Base-by-base conservation (phyloP, 805 yeast species). In the Komagataella kurtzmanii region DNA sequence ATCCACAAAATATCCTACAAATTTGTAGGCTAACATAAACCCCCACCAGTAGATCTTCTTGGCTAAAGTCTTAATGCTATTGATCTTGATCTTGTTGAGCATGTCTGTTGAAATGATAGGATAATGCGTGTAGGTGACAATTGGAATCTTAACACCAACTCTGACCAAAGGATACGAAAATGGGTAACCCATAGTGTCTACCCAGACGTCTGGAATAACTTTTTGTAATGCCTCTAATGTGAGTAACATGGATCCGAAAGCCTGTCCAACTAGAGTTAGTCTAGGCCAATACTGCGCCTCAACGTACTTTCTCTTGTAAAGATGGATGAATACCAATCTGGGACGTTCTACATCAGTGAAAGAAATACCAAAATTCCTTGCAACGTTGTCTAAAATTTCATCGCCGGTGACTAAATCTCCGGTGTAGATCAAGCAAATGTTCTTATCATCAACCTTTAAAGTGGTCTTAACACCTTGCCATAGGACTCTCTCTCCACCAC, bases 401-500 rank as follows among this genome's bases (percentile, higher is more conserved):
- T 61, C 62, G 2, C 79, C 79, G 21, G 75, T 64, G 4, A 71
- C 70, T 10, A 19, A 18, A 44, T 44, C 46, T 4, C 46, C 46
- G 6, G 53, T 77, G 63, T 93, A 93, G 7, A 93, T 71, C 1
- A 79, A 81, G 2, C 76, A 85, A 6, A 86, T 67, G 58, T 81
- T 79, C 24, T 66, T 60, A 6, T 68, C 66, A 54, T 74, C 71
- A 19, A 70, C 66, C 7, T 64, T 56, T 54, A 90, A 69, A 0
- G 96, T 85, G 36, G 83, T 74, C 57, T 78, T 75, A 6, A 91
- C 87, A 0, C 97, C 96, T 52, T 87, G 89, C 99, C 99, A 93
- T 45, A 93, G 70, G 0, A 93, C 99, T 52, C 91, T 79, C 63
- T 93, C 99, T 21, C 99, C 99, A 30, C 99, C 99, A 17, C 99